Conservation (phyloP, 164 flowering plant genomes). For the Aristolochia contorta region DNA sequence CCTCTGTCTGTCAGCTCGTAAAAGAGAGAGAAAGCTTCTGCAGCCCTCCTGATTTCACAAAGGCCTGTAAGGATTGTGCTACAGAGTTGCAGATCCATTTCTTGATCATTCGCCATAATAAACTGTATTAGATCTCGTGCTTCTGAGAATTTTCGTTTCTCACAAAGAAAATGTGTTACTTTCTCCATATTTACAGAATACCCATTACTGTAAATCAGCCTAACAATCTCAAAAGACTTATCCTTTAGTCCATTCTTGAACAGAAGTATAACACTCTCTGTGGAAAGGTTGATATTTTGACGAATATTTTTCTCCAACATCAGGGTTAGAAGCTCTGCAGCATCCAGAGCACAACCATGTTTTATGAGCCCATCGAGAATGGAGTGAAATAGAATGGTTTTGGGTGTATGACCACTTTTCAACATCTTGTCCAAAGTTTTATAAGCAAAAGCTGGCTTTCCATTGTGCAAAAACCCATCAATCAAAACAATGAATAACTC, state of each 20-base stretch:
- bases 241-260: slow-evolving; percentile 24
- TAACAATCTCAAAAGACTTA: slow-evolving; percentile 36
- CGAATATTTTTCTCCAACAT: slow-evolving; percentile 53
- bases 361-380: slow-evolving; percentile 25
- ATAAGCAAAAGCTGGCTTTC: slow-evolving; percentile 42
- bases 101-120: slow-evolving; percentile 36
- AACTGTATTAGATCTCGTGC: slow-evolving; percentile 39
- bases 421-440: slow-evolving; percentile 59
- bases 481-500: slow-evolving; percentile 46
- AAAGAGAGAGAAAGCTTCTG: slow-evolving; percentile 61
- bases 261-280: slow-evolving; percentile 29
- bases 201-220: slow-evolving; percentile 45
- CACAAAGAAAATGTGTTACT: slow-evolving; percentile 35
- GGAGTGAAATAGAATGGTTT: slow-evolving; percentile 45
- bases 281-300: slow-evolving; percentile 46
- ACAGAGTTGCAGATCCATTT: slow-evolving; percentile 23
- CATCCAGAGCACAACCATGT: slow-evolving; percentile 33
- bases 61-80: slow-evolving; percentile 37
- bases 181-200: slow-evolving; percentile 45
- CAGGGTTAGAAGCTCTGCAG: slow-evolving; percentile 26
- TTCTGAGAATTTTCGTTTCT: slow-evolving; percentile 26
- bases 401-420: slow-evolving; percentile 48
- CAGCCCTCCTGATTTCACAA: slow-evolving; percentile 28
- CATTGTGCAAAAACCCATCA: slow-evolving; percentile 39
- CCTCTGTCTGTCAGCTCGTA: slow-evolving; percentile 51